Evolutionary conservation across 2,329 filamentous ascomycete species (phyloP), one percentile per base, ranked within the genome.

Genomic region (Gremmenia infestans): DNA sequence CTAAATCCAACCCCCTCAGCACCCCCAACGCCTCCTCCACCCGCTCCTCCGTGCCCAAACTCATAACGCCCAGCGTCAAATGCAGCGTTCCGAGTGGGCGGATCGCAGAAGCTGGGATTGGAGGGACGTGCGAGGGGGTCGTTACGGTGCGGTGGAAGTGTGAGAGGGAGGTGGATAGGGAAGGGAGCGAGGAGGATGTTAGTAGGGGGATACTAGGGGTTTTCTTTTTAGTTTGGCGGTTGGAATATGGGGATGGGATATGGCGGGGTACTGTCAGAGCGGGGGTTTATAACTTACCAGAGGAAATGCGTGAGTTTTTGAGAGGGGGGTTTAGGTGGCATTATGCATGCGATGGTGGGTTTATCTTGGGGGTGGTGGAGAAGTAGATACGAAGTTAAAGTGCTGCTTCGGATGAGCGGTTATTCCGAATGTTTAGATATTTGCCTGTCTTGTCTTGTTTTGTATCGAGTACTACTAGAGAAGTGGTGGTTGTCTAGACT

Each of bases 1-100:
- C 51, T 9, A 82, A 59, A 62, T 83, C 73, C 0, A 83, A 64
- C 0, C 67, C 68, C 11, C 73, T 57, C 0, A 85, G 68, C 14
- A 78, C 70, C 1, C 64, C 45, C 23, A 76, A 62, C 0, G 81
- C 83, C 32, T 72, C 70, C 0, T 76, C 65, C 2, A 86, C 60
- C 1, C 72, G 70, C 47, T 79, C 76, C 2, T 76, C 71, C 2
- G 74, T 76, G 3, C 76, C 72, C 9, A 96, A 79, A 61, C 81
- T 87, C 88, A 97, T 92, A 1, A 95, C 88, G 0, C 91, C 92
- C 0, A 97, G 77, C 0, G 92, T 97, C 2, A 96, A 75, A 72
- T 97, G 93, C 48, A 97, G 72, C 1, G 91, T 91, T 0, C 89
- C 89, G 0, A 89, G 72, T 0, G 91, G 91, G 28, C 91, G 78